Conservation (phyloP, 192 early-diverging fungal genomes). For the Rhizophagus clarus region DNA sequence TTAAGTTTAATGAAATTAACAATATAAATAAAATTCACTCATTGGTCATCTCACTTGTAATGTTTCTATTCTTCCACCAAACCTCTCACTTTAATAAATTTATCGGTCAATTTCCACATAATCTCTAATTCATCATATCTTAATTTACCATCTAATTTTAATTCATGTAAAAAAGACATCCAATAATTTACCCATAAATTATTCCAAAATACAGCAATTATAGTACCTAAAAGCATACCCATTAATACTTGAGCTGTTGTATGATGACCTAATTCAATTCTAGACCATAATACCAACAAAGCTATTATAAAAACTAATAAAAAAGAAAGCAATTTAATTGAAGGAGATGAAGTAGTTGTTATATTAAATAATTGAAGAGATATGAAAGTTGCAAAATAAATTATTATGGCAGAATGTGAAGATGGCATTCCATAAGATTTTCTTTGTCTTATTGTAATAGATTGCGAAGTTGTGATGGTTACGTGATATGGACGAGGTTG, state of each 20-base stretch:
- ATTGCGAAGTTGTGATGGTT: neutral
- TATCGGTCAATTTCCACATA: neutral
- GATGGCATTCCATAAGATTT: constrained; percentile 31
- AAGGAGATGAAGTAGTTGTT: neutral
- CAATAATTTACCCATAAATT: constrained; percentile 6
- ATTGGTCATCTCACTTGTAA: no score
- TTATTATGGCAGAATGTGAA: constrained; percentile 19
- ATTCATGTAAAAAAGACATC: neutral
- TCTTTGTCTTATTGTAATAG: neutral
- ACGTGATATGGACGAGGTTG: constrained; percentile 24
- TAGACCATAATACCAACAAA: constrained; percentile 37
- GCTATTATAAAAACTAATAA: constrained; percentile 14
- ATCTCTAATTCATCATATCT: neutral
- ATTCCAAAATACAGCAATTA: constrained; percentile 15
- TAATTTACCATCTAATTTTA: neutral
- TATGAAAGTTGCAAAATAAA: constrained; percentile 29
- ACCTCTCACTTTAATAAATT: neutral
- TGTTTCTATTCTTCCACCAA: no score
- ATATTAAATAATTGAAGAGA: neutral
- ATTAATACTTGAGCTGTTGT: constrained; percentile 33
- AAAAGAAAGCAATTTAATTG: neutral
- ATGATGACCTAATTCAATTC: constrained; percentile 38
- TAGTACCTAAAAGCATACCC: constrained; percentile 31
- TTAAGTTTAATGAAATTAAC: neutral
- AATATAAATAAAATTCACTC: no score